Conservation (phyloP, 2,329 filamentous ascomycete genomes). For the Colletotrichum sp. region DNA sequence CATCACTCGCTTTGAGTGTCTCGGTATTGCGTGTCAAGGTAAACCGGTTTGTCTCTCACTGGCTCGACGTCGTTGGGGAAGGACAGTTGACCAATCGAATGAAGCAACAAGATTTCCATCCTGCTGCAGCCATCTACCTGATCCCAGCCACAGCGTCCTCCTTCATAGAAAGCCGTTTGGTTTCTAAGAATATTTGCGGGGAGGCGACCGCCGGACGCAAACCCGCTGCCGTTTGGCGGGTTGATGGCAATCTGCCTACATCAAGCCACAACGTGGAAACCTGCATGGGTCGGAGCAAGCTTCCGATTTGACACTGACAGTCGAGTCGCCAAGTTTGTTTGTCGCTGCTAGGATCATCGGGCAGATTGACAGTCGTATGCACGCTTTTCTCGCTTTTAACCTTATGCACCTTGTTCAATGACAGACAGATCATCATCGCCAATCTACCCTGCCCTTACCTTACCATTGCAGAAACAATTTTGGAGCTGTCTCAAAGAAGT, state of each 20-base stretch:
- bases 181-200: neutral
- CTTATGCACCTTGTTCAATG: neutral
- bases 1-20: neutral
- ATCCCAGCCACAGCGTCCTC: neutral
- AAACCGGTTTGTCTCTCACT: neutral
- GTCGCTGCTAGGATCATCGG: neutral
- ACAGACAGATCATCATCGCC: neutral
- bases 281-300: neutral
- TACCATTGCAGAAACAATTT: neutral
- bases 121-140: neutral
- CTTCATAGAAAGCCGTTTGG: neutral
- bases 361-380: neutral
- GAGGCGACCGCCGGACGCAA: neutral
- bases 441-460: neutral
- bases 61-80: neutral
- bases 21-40: neutral
- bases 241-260: neutral
- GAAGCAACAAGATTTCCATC: too few species aligned
- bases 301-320: slow-evolving; percentile 1
- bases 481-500: neutral
- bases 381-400: neutral
- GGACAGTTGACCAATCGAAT: neutral
- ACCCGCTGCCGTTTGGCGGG: neutral
- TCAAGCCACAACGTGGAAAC: neutral
- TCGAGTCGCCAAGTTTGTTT: neutral